A percentile compares a stretch with the other conserved stretches of the same genome.
Conservation (phyloP, 768 basidiomycete species). For the Mycena rosella region DNA sequence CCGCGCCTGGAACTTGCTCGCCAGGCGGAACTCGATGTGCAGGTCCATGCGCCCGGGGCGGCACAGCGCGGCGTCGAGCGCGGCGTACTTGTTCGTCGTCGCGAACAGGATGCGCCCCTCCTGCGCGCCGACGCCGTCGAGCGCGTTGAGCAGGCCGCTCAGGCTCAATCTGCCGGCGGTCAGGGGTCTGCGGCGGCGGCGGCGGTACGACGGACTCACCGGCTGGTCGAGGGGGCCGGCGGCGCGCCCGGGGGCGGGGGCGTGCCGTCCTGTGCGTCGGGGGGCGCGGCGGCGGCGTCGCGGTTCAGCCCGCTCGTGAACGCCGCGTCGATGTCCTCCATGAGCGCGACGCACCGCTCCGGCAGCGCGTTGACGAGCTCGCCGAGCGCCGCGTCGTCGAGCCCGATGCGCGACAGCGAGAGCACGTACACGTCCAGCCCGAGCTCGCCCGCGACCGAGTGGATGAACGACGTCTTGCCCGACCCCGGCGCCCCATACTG, state of each 20-base stretch:
- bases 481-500: slow-evolving; percentile 79
- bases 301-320: slow-evolving; percentile 55
- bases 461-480: slow-evolving; percentile 79
- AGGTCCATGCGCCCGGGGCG: slow-evolving; percentile 79
- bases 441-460: slow-evolving; percentile 77
- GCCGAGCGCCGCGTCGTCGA: slow-evolving; percentile 69
- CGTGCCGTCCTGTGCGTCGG: slow-evolving; percentile 16
- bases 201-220: slow-evolving; percentile 14
- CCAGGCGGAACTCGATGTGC: slow-evolving; percentile 73
- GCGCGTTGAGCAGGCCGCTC: slow-evolving; percentile 74
- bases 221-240: slow-evolving; percentile 32
- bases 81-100: slow-evolving; percentile 74
- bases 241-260: slow-evolving; percentile 18
- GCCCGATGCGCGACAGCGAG: slow-evolving; percentile 65
- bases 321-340: slow-evolving; percentile 82
- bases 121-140: slow-evolving; percentile 77
- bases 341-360: slow-evolving; percentile 69
- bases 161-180: slow-evolving; percentile 61
- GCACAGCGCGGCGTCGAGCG: slow-evolving; percentile 73
- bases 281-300: slow-evolving; percentile 17
- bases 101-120: slow-evolving; percentile 80
- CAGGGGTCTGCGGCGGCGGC: background rate
- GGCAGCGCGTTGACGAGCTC: slow-evolving; percentile 68
- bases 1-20: slow-evolving; percentile 68
- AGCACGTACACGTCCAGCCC: slow-evolving; percentile 76